A percentile compares a stretch with the other conserved stretches of the same genome.
Evolutionary conservation across 495 filamentous ascomycete species (phyloP).

Genomic region (Tuber borchii): DNA sequence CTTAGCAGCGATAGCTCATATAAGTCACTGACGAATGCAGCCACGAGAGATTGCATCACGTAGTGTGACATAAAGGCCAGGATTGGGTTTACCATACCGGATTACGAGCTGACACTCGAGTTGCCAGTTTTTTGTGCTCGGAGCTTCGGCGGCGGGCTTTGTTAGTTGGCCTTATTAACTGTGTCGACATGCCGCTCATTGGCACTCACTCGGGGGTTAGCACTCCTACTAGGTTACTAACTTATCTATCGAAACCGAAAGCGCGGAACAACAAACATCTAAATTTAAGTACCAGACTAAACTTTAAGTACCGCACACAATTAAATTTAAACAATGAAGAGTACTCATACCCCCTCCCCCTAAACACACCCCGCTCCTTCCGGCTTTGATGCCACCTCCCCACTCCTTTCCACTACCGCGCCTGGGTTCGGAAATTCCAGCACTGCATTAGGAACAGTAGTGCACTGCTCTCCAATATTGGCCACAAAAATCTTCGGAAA

Average conservation of each 20-base stretch:
- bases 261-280: not conserved
- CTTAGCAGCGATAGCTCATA: no score
- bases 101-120: no score
- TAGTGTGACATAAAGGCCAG: no score
- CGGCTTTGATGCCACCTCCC: constrained; percentile 7
- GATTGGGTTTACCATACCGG: no score
- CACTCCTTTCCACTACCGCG: constrained; percentile 18
- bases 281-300: not conserved
- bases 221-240: not conserved
- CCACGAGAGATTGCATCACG: no score
- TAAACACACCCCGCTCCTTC: constrained; percentile 20
- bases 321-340: not conserved
- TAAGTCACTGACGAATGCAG: no score
- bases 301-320: not conserved
- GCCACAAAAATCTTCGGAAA: constrained; percentile 26
- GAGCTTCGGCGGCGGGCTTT: no score
- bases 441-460: constrained; percentile 10
- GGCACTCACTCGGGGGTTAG: not conserved
- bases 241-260: not conserved
- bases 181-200: not conserved
- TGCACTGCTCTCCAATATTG: constrained; percentile 28
- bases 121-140: no score
- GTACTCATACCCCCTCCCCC: not conserved
- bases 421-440: constrained; percentile 33
- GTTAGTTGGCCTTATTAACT: no score